phyloP scores from a whole-genome alignment of 2,329 filamentous ascomycete genomes.

The Aspergillus unguis region DNA sequence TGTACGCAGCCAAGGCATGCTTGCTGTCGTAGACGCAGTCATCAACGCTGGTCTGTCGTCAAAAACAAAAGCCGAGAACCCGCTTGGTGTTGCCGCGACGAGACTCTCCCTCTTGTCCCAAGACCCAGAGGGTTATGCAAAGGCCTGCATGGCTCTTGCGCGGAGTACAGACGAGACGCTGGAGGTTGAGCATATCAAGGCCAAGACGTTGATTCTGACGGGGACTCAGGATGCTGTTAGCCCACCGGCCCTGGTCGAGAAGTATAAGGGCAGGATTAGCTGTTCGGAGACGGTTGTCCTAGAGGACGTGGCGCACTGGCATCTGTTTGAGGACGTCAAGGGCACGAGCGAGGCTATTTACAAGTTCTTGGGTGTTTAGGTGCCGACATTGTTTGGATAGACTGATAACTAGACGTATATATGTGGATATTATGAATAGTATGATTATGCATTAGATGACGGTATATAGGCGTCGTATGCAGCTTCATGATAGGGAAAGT shows the following conservation, averaged over 20 bases:
- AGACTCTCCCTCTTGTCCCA: constrained; percentile 47
- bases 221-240: constrained; percentile 48
- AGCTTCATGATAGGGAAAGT: too few species aligned
- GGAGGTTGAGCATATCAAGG: constrained; percentile 32
- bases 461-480: too few species aligned
- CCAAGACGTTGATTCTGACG: constrained; percentile 42
- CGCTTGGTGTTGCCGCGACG: constrained; percentile 43
- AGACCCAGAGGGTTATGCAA: constrained; percentile 55
- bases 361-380: not conserved
- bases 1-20: constrained; percentile 47
- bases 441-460: too few species aligned
- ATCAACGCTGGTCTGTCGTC: constrained; percentile 36
- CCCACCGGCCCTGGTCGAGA: constrained; percentile 35
- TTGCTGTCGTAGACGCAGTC: constrained; percentile 41
- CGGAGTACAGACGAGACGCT: constrained; percentile 30
- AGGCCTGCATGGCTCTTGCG: constrained; percentile 51
- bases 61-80: constrained; percentile 37
- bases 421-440: too few species aligned
- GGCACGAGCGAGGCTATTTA: not conserved
- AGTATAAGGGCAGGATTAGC: constrained; percentile 21
- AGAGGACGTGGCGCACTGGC: constrained; percentile 50
- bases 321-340: constrained; percentile 48
- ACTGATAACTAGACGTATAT: too few species aligned
- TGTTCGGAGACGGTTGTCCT: constrained; percentile 29
- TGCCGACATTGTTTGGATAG: too few species aligned